A percentile compares a stretch with the other conserved stretches of the same genome.
Evolutionary conservation across 225 moss, liverwort and hornwort genomes (phyloP).

Genomic region (Asterella californica): DNA sequence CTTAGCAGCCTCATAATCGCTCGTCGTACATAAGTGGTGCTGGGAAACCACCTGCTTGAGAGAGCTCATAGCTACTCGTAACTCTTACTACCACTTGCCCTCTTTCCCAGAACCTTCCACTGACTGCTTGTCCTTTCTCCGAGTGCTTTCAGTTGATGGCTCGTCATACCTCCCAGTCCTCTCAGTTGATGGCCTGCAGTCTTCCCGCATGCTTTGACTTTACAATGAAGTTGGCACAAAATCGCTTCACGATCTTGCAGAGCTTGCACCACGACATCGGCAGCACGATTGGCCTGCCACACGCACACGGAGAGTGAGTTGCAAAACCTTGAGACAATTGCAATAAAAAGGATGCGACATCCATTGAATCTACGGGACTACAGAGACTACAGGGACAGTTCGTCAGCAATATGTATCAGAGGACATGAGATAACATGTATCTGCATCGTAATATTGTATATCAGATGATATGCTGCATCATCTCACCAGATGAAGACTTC

Average conservation of each 20-base stretch:
- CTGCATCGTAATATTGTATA: not conserved
- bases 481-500: conserved; percentile 36
- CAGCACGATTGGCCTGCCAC: conserved; percentile 37
- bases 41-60: too few species aligned
- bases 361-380: not conserved
- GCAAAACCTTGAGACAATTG: not conserved
- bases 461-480: not conserved
- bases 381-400: not conserved
- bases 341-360: not conserved
- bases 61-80: too few species aligned
- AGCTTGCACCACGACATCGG: conserved; percentile 30
- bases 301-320: not conserved
- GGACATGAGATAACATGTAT: not conserved
- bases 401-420: not conserved
- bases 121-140: not conserved
- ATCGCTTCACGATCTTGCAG: conserved; percentile 23
- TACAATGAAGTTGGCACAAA: not conserved
- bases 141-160: not conserved
- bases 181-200: not conserved
- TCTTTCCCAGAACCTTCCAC: too few species aligned
- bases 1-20: too few species aligned
- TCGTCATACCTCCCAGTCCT: not conserved
- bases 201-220: conserved; percentile 1
- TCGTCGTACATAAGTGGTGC: too few species aligned
- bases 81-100: too few species aligned